phyloP scores from a whole-genome alignment of 2,329 filamentous ascomycete species.

The Xylariaceae sp. region DNA sequence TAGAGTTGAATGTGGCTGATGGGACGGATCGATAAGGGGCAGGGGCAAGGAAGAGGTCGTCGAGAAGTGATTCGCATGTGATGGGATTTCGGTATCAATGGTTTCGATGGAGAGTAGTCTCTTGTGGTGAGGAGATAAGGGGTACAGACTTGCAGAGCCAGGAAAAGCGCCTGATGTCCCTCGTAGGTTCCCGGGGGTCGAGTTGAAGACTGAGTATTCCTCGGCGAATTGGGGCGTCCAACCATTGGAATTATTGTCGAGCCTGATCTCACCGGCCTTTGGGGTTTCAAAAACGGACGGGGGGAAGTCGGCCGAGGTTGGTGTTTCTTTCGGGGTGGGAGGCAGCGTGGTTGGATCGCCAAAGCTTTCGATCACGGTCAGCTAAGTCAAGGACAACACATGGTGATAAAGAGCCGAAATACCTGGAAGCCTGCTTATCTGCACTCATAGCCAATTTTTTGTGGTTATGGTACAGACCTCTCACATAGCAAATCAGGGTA shows the following conservation, averaged over 20 bases:
- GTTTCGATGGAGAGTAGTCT: slow-evolving; percentile 49
- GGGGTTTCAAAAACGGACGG: slow-evolving; percentile 57
- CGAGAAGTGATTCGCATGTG: slow-evolving; percentile 61
- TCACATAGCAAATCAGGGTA: slow-evolving; percentile 14
- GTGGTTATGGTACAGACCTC: slow-evolving; percentile 7
- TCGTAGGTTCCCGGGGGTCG: slow-evolving; percentile 57
- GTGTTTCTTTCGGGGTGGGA: slow-evolving; percentile 56
- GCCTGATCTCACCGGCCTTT: slow-evolving; percentile 42
- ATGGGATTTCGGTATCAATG: slow-evolving; percentile 48
- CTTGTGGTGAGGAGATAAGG: slow-evolving; percentile 39
- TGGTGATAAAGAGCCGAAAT: slow-evolving; percentile 24
- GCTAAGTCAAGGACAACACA: slow-evolving; percentile 14
- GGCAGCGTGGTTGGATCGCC: slow-evolving; percentile 60
- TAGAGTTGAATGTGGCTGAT: slow-evolving; percentile 56
- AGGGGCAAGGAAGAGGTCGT: slow-evolving; percentile 49
- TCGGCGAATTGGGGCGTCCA: slow-evolving; percentile 62
- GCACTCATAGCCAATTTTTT: slow-evolving; percentile 57
- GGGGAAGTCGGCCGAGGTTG: slow-evolving; percentile 49
- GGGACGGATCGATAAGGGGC: slow-evolving; percentile 57
- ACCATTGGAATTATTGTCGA: slow-evolving; percentile 44
- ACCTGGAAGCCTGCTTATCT: slow-evolving; percentile 54
- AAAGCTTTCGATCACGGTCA: slow-evolving; percentile 45
- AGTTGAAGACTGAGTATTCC: slow-evolving; percentile 63
- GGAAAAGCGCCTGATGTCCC: slow-evolving; percentile 42
- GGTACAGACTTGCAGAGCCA: slow-evolving; percentile 40